Evolutionary conservation across 106 monocot species (phyloP).

Genomic region (Gastrodia elata): DNA sequence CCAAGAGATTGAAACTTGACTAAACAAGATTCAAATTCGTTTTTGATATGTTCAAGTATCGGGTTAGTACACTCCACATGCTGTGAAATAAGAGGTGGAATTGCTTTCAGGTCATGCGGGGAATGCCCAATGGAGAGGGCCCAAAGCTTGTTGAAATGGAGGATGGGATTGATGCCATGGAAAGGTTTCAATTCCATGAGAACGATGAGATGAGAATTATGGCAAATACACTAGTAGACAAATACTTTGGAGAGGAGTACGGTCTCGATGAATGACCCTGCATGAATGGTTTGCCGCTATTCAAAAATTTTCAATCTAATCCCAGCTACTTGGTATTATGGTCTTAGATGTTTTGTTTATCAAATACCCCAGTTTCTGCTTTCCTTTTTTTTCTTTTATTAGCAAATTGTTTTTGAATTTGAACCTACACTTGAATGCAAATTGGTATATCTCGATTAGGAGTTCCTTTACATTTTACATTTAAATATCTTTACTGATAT

Average conservation of each 20-base stretch:
- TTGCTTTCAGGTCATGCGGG: conserved; percentile 76
- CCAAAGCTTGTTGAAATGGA: conserved; percentile 89
- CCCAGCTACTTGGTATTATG: background rate
- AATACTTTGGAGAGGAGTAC: conserved; percentile 94
- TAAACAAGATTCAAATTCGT: background rate
- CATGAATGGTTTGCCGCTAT: background rate
- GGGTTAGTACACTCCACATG: no score
- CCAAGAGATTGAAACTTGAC: background rate
- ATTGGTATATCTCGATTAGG: background rate
- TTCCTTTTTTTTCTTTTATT: background rate
- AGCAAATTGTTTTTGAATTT: background rate
- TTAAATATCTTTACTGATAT: background rate
- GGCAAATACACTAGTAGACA: conserved; percentile 90
- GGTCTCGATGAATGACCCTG: conserved; percentile 39
- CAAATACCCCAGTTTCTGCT: no score
- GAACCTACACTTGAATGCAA: background rate
- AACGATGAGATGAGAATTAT: conserved; percentile 86
- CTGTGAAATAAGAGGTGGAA: background rate
- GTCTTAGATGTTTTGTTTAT: background rate
- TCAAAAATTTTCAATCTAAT: background rate
- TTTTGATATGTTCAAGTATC: no score
- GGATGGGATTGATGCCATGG: conserved; percentile 98
- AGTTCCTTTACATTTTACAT: background rate
- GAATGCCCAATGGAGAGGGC: conserved; percentile 80
- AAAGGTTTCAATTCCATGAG: conserved; percentile 97